phyloP scores from a whole-genome alignment of 768 basidiomycete species.

The Trametes gibbosa region DNA sequence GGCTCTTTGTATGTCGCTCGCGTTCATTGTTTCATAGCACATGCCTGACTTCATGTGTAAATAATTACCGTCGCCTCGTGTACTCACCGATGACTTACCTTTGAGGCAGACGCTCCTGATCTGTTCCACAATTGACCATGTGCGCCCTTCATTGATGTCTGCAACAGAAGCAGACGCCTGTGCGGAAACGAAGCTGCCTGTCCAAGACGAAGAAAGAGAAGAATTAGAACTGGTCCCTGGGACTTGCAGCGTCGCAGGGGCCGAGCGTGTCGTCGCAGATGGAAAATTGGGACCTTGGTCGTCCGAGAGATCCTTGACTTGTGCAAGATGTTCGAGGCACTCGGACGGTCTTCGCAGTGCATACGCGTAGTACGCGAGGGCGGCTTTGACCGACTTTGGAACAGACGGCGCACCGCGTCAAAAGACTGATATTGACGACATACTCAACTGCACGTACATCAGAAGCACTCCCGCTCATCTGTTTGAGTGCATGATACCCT shows the following conservation, averaged over 20 bases:
- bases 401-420: neutral
- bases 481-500: constrained; percentile 55
- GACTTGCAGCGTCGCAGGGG: constrained; percentile 36
- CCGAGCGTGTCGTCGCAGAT: constrained; percentile 40
- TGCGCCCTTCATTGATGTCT: constrained; percentile 66
- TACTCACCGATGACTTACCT: constrained; percentile 44
- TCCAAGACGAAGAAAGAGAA: constrained; percentile 41
- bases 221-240: constrained; percentile 38
- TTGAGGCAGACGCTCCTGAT: constrained; percentile 75
- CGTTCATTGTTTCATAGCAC: constrained; percentile 61
- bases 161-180: constrained; percentile 40
- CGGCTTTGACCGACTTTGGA: constrained; percentile 60
- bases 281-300: constrained; percentile 52
- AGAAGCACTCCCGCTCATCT: constrained; percentile 46
- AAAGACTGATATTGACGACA: neutral
- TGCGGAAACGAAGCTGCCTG: constrained; percentile 47
- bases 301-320: constrained; percentile 54
- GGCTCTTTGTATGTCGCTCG: constrained; percentile 47
- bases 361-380: constrained; percentile 78
- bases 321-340: constrained; percentile 57
- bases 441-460: constrained; percentile 48
- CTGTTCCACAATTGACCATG: constrained; percentile 71
- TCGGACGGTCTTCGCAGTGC: constrained; percentile 64
- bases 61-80: neutral
- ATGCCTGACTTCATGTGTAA: constrained; percentile 51